These are phyloP conservation scores for Pythium myriotylum DNA, from an alignment of 352 stramenopile genomes.

Conservation along the genomic window DNA sequence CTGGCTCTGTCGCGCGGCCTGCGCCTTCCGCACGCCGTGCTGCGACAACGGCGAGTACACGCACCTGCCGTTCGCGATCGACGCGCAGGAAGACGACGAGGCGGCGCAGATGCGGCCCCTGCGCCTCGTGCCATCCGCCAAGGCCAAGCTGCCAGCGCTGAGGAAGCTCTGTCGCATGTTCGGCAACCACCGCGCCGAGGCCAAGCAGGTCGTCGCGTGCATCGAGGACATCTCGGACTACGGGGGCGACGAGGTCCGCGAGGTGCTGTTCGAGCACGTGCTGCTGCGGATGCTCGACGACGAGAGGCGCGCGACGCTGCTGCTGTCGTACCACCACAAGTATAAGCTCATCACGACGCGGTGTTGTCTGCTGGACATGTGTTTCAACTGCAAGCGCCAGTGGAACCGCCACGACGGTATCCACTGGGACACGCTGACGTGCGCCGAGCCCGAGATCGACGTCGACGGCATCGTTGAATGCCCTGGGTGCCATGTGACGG, in stretches of 20 bases:
- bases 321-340: slow-evolving; percentile 38
- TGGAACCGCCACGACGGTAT: slow-evolving; percentile 19
- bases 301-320: slow-evolving; percentile 44
- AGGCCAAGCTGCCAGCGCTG: slow-evolving; percentile 20
- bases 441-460: slow-evolving; percentile 28
- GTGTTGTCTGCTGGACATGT: slow-evolving; percentile 37
- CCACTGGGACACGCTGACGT: slow-evolving; percentile 22
- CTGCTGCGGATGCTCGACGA: slow-evolving; percentile 37
- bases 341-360: slow-evolving; percentile 28
- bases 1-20: slow-evolving; percentile 24
- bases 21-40: slow-evolving; percentile 29
- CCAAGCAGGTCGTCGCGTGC: slow-evolving; percentile 11
- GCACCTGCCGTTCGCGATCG: slow-evolving; percentile 25
- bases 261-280: slow-evolving; percentile 28
- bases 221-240: slow-evolving; percentile 16
- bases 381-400: slow-evolving; percentile 59
- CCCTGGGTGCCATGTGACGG: slow-evolving; percentile 42
- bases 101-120: slow-evolving; percentile 19
- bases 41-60: slow-evolving; percentile 31
- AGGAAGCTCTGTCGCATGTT: slow-evolving; percentile 19
- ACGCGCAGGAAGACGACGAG: slow-evolving; percentile 19
- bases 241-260: slow-evolving; percentile 22
- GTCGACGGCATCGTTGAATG: slow-evolving; percentile 39
- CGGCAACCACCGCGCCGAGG: slow-evolving; percentile 18
- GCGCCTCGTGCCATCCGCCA: slow-evolving; percentile 16